Evolutionary conservation across 1,139 yeast species (phyloP).

Genomic region (Scheffersomyces illinoinensis): DNA sequence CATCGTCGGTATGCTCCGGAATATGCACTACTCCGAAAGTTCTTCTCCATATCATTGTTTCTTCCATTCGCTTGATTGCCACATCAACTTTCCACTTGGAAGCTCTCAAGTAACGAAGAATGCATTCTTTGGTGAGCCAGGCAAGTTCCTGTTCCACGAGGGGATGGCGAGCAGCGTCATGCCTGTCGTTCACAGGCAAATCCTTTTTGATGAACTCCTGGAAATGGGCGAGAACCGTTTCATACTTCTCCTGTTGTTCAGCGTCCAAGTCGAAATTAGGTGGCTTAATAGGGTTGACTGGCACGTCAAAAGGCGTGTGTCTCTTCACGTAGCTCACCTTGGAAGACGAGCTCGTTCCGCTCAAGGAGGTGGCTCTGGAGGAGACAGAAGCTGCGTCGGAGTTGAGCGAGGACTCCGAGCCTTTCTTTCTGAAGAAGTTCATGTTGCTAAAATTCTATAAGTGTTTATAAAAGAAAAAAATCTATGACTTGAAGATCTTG

Average conservation of each 20-base stretch:
- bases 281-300: constrained; percentile 34
- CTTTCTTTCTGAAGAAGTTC: constrained; percentile 12
- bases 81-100: constrained; percentile 81
- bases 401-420: constrained; percentile 3
- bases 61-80: constrained; percentile 71
- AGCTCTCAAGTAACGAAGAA: constrained; percentile 84
- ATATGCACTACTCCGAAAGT: constrained; percentile 79
- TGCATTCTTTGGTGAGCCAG: constrained; percentile 90
- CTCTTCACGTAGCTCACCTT: constrained; percentile 29
- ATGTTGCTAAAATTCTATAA: constrained; percentile 2
- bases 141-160: constrained; percentile 68
- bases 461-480: neutral
- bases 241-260: constrained; percentile 61
- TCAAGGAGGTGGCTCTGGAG: constrained; percentile 5
- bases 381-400: constrained; percentile 1
- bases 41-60: constrained; percentile 86
- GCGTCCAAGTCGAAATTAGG: constrained; percentile 32
- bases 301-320: constrained; percentile 42
- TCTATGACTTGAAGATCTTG: neutral
- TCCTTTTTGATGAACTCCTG: constrained; percentile 32
- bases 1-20: constrained; percentile 37
- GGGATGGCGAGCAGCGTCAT: constrained; percentile 28
- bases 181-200: constrained; percentile 24
- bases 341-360: constrained; percentile 2
- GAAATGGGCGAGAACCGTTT: constrained; percentile 60